Evolutionary conservation across 805 yeast species (phyloP), one percentile per base, ranked within the genome.

Genomic region (Candida suzukii): DNA sequence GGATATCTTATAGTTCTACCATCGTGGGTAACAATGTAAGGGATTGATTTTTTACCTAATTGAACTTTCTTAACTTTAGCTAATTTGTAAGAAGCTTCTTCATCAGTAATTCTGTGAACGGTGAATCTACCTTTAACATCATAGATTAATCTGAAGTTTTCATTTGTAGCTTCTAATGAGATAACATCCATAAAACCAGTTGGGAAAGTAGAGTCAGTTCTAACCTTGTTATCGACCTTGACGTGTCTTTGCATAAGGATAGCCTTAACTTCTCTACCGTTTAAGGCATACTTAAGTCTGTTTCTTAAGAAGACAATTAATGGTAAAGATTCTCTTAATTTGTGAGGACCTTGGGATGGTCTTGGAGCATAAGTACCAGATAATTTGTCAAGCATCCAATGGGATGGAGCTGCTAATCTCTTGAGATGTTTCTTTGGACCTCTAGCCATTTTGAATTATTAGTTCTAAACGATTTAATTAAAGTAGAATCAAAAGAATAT

Each of bases 341-440:
- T 93, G 81, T 91, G 99, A 71, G 99, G 99, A 80, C 99, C 99
- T 62, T 95, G 83, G 54, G 97, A 88, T 68, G 98, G 96, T 79
- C 98, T 88, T 78, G 99, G 99, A 55, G 99, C 99, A 73, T 93
- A 93, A 67, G 87, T 79, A 71, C 99, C 99, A 68, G 97, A 86
- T 78, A 93, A 80, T 79, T 93, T 93, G 95, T 95, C 99, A 80
- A 93, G 87, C 95, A 93, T 86, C 99, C 99, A 93, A 84, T 93
- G 99, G 80, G 90, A 84, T 81, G 99, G 99, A 73, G 99, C 99
- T 73, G 98, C 96, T 76, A 91, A 84, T 84, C 98, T 88, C 83
- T 91, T 90, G 73, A 90, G 83, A 74, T 91, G 97, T 83, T 91
- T 90, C 90, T 88, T 88, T 84, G 90, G 63, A 52, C 37, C 37